Percentiles rank a stretch among this genome's conserved stretches.
These are phyloP conservation scores for Colletotrichum gloeosporioides DNA, from an alignment of 2,329 filamentous ascomycete genomes.

Conservation along the genomic window DNA sequence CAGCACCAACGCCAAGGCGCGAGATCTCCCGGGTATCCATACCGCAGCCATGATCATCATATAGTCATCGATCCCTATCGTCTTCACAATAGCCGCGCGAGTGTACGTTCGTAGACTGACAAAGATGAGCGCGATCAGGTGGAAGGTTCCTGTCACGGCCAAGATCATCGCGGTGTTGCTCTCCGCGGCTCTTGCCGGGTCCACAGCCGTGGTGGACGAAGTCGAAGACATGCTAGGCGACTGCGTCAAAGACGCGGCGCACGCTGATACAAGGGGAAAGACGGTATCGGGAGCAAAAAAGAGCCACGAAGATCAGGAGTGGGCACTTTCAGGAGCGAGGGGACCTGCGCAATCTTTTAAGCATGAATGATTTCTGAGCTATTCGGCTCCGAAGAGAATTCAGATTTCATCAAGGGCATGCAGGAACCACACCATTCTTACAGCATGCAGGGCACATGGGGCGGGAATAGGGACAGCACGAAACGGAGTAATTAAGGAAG, in stretches of 20 bases:
- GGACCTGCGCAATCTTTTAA: slow-evolving; percentile 7
- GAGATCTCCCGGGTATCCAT: slow-evolving; percentile 5
- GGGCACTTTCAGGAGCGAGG: background rate
- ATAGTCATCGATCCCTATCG: slow-evolving; percentile 32
- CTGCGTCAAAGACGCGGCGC: background rate
- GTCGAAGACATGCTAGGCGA: background rate
- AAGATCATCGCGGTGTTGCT: slow-evolving; percentile 29
- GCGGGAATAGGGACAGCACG: background rate
- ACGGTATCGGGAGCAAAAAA: background rate
- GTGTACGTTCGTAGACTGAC: slow-evolving; percentile 23
- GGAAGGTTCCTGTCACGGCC: slow-evolving; percentile 25
- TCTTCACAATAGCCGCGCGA: slow-evolving; percentile 23
- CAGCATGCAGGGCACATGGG: background rate
- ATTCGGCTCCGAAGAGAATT: background rate
- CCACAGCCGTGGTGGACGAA: background rate
- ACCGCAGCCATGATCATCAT: slow-evolving; percentile 32
- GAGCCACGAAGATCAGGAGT: background rate
- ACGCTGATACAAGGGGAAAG: background rate
- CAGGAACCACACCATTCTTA: background rate
- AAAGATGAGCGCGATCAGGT: slow-evolving; percentile 26
- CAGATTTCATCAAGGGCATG: background rate
- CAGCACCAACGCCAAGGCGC: background rate
- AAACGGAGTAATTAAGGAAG: background rate
- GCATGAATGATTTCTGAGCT: background rate
- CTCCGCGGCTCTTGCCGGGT: slow-evolving; percentile 28